These are phyloP conservation scores for Phytophthora meadii DNA, from an alignment of 352 stramenopile genomes.

Conservation along the genomic window DNA sequence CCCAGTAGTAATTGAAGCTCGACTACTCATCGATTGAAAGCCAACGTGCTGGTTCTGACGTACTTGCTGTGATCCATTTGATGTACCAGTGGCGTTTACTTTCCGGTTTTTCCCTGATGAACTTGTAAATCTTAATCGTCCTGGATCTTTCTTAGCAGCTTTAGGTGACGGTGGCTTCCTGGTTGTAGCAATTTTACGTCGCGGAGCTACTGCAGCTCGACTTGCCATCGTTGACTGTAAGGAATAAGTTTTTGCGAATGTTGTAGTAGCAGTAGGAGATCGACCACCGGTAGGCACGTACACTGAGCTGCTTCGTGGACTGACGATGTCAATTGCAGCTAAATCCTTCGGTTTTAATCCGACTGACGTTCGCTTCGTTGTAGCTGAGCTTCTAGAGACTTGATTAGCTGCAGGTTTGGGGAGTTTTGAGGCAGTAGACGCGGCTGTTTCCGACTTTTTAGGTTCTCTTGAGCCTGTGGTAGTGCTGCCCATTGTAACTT, in stretches of 20 bases:
- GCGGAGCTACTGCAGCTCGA: slow-evolving; percentile 42
- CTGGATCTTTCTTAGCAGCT: slow-evolving; percentile 4
- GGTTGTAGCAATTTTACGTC: slow-evolving; percentile 9
- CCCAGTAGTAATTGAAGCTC: slow-evolving; percentile 1
- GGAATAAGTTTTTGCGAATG: slow-evolving; percentile 43
- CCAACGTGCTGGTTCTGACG: not conserved
- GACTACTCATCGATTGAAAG: not conserved
- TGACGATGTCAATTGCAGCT: not conserved
- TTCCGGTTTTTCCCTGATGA: slow-evolving; percentile 8
- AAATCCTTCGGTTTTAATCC: not conserved
- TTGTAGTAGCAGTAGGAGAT: slow-evolving; percentile 17
- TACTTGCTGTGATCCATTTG: not conserved
- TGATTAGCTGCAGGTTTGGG: slow-evolving; percentile 6
- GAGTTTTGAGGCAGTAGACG: not conserved
- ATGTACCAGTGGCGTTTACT: slow-evolving; percentile 6
- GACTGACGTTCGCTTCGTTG: slow-evolving; percentile 3
- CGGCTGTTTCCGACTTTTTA: not conserved
- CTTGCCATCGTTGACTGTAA: slow-evolving; percentile 51
- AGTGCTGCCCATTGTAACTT: slow-evolving; percentile 2
- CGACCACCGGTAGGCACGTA: slow-evolving; percentile 35
- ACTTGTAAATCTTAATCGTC: slow-evolving; percentile 3
- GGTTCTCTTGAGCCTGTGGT: not conserved
- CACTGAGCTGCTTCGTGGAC: slow-evolving; percentile 23
- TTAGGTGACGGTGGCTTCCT: slow-evolving; percentile 15
- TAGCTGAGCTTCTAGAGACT: not conserved